Conservation (phyloP, 2,329 filamentous ascomycete species). For the Aspergillus versicolor region DNA sequence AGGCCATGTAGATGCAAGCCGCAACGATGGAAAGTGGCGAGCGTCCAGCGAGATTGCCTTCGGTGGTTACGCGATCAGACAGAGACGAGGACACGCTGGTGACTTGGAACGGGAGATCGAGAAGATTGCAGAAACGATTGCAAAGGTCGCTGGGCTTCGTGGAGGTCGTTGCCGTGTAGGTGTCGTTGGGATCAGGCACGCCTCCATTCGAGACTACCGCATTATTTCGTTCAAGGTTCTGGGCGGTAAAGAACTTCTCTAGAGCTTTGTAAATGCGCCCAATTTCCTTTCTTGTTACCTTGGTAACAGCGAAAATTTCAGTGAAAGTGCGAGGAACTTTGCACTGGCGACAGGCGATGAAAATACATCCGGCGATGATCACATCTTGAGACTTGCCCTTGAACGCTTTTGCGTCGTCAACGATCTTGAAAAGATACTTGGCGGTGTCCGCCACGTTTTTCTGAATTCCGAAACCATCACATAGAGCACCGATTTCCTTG, state of each 20-base stretch:
- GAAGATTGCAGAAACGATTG: constrained; percentile 82
- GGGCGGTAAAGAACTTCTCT: constrained; percentile 79
- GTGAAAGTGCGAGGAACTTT: constrained; percentile 85
- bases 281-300: constrained; percentile 96
- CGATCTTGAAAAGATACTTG: constrained; percentile 93
- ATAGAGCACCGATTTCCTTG: constrained; percentile 83
- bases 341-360: constrained; percentile 92
- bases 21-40: constrained; percentile 92
- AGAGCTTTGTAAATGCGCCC: constrained; percentile 91
- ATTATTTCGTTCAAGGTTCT: constrained; percentile 60
- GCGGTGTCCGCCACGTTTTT: constrained; percentile 82
- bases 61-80: constrained; percentile 72
- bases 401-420: constrained; percentile 88
- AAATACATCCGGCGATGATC: constrained; percentile 93
- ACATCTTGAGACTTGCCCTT: constrained; percentile 94
- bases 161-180: constrained; percentile 71
- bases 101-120: constrained; percentile 72
- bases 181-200: constrained; percentile 51
- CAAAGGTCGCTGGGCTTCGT: constrained; percentile 83
- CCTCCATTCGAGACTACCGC: constrained; percentile 52
- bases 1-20: constrained; percentile 95
- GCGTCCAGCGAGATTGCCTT: constrained; percentile 82
- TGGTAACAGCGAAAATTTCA: constrained; percentile 90
- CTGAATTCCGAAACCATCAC: constrained; percentile 79
- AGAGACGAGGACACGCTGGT: constrained; percentile 78